Conservation (phyloP, 2,329 filamentous ascomycete genomes). For the Zasmidium cellare region DNA sequence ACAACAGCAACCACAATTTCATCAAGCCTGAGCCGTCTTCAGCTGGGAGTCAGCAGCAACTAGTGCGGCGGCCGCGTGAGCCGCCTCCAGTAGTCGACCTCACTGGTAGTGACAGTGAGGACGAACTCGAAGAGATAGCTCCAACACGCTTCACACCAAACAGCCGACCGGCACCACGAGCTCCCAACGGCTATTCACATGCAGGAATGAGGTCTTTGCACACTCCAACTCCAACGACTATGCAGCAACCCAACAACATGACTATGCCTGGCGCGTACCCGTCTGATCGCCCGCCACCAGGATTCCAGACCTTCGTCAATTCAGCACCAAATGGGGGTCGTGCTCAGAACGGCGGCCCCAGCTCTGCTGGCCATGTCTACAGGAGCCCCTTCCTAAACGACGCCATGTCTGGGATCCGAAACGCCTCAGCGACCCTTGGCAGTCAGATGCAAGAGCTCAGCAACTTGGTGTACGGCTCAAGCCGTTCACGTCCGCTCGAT, state of each 20-base stretch:
- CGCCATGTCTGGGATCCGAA: constrained; percentile 8
- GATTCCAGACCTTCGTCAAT: not conserved
- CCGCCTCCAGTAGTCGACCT: constrained; percentile 31
- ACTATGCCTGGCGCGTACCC: constrained; percentile 28
- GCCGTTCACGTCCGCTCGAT: constrained; percentile 10
- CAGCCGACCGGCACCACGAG: constrained; percentile 6
- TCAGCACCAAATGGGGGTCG: not conserved
- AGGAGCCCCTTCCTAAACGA: constrained; percentile 4
- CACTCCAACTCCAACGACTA: not conserved
- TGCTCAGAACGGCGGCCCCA: not conserved
- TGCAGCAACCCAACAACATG: constrained; percentile 11
- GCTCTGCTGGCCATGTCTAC: not conserved
- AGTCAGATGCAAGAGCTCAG: constrained; percentile 19
- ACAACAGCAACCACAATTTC: too few species aligned
- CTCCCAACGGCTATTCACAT: not conserved
- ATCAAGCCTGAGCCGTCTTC: constrained; percentile 9
- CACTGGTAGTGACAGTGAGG: constrained; percentile 32
- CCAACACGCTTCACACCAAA: constrained; percentile 26
- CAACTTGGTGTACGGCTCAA: constrained; percentile 21
- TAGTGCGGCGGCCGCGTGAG: constrained; percentile 16
- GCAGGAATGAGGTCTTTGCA: constrained; percentile 8
- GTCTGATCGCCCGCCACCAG: not conserved
- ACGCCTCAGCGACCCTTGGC: constrained; percentile 4
- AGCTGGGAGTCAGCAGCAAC: constrained; percentile 9
- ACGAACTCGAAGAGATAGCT: constrained; percentile 29